phyloP scores from a whole-genome alignment of 345 rosid species.

The Bruguiera parviflora region DNA sequence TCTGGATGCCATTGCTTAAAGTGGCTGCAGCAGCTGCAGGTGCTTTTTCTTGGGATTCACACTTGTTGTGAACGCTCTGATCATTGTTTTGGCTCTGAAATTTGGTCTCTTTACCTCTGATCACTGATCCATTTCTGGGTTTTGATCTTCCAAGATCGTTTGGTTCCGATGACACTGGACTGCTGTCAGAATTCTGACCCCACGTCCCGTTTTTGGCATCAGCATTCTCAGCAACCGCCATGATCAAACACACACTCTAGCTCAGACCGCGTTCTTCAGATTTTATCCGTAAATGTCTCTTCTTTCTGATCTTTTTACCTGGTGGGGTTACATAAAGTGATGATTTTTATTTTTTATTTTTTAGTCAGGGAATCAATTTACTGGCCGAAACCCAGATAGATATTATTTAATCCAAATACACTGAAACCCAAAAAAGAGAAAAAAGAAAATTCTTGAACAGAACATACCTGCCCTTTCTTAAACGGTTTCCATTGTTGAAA shows the following conservation, averaged over 20 bases:
- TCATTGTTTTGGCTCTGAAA: conserved; percentile 29
- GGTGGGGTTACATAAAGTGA: background rate
- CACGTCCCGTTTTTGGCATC: conserved; percentile 67
- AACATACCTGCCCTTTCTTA: conserved; percentile 40
- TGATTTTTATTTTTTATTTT: background rate
- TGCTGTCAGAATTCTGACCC: conserved; percentile 57
- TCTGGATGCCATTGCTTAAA: conserved; percentile 30
- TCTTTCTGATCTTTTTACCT: background rate
- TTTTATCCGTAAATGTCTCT: conserved; percentile 27
- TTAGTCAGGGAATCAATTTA: background rate
- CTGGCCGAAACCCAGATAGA: conserved; percentile 12
- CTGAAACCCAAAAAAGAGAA: background rate
- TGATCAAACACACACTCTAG: conserved; percentile 32
- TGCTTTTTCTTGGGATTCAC: conserved; percentile 21
- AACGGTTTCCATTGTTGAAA: conserved; percentile 34
- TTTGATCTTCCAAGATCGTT: conserved; percentile 48
- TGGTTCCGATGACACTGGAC: conserved; percentile 46
- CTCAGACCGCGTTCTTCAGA: conserved; percentile 23
- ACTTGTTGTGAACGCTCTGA: conserved; percentile 28
- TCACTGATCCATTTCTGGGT: conserved; percentile 42
- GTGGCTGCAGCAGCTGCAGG: conserved; percentile 9
- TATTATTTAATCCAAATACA: background rate
- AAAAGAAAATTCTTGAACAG: background rate
- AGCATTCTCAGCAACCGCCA: conserved; percentile 96
- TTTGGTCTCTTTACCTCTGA: conserved; percentile 13